phyloP scores from a whole-genome alignment of 768 basidiomycete genomes.

The Exsudoporus frostii region DNA sequence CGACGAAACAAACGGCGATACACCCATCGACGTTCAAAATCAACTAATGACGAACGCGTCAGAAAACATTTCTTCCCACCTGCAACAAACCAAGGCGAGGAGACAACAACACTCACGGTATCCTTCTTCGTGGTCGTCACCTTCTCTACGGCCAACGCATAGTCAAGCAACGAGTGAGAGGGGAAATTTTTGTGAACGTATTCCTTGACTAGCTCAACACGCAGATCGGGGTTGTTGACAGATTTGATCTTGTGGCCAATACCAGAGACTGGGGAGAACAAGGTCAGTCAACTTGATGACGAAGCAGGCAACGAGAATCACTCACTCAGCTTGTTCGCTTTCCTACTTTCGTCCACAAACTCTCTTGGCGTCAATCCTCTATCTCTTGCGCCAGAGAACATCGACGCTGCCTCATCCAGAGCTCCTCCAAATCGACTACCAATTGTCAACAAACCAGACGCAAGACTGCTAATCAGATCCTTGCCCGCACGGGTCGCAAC shows the following conservation, averaged over 20 bases:
- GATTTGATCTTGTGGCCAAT: slow-evolving; percentile 99
- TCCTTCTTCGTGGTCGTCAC: slow-evolving; percentile 98
- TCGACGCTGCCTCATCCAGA: slow-evolving; percentile 92
- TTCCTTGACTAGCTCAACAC: slow-evolving; percentile 93
- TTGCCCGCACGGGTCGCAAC: slow-evolving; percentile 99
- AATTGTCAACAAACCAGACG: slow-evolving; percentile 95
- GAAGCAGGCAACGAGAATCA: slow-evolving; percentile 14
- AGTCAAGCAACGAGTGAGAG: slow-evolving; percentile 86
- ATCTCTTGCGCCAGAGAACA: slow-evolving; percentile 92
- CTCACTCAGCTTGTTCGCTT: slow-evolving; percentile 90
- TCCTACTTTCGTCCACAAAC: slow-evolving; percentile 92
- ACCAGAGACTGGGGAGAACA: slow-evolving; percentile 66
- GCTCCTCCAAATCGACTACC: slow-evolving; percentile 98
- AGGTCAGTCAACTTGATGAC: slow-evolving; percentile 4
- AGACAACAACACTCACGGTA: slow-evolving; percentile 46
- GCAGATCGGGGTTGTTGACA: slow-evolving; percentile 92
- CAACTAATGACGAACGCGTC: slow-evolving; percentile 43
- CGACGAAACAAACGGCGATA: slow-evolving; percentile 95
- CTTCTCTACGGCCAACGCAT: slow-evolving; percentile 94
- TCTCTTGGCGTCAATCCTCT: slow-evolving; percentile 95
- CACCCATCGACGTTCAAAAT: slow-evolving; percentile 97
- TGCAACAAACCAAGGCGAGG: not conserved
- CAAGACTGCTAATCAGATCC: slow-evolving; percentile 94
- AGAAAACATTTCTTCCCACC: not conserved
- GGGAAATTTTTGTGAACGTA: slow-evolving; percentile 97